A percentile compares a stretch with the other conserved stretches of the same genome.
These are phyloP conservation scores for Fusarium sp. DNA, from an alignment of 2,329 filamentous ascomycete species.

Conservation along the genomic window DNA sequence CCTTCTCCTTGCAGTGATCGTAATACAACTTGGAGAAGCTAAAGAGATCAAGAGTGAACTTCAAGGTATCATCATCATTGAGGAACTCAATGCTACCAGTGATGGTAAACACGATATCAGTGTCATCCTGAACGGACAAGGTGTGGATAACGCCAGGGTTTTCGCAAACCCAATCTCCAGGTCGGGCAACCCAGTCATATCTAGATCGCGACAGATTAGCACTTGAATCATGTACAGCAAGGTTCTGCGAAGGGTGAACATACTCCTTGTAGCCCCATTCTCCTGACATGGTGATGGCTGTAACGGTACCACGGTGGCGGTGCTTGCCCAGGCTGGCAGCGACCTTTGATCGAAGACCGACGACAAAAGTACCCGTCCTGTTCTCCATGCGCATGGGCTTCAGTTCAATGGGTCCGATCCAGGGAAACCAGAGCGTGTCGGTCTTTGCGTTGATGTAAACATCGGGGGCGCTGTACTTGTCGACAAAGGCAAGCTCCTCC, in stretches of 20 bases:
- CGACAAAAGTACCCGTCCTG: constrained; percentile 29
- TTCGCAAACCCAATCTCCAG: constrained; percentile 40
- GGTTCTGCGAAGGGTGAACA: not conserved
- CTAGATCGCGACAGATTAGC: constrained; percentile 16
- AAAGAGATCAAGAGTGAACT: constrained; percentile 36
- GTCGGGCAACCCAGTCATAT: constrained; percentile 39
- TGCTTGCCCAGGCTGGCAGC: constrained; percentile 32
- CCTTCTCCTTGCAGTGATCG: constrained; percentile 25
- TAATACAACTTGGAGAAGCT: constrained; percentile 37
- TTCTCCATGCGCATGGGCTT: constrained; percentile 34
- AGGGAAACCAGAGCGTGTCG: constrained; percentile 38
- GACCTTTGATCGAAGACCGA: constrained; percentile 24
- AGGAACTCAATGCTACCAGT: constrained; percentile 40
- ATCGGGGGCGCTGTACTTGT: constrained; percentile 41
- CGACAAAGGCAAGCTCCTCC: constrained; percentile 35
- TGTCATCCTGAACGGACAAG: constrained; percentile 34
- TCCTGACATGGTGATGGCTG: constrained; percentile 36
- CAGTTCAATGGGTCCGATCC: constrained; percentile 30
- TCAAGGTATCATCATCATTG: constrained; percentile 38
- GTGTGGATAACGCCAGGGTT: constrained; percentile 40
- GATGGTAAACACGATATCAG: constrained; percentile 40
- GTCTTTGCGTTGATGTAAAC: constrained; percentile 36
- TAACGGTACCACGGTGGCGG: constrained; percentile 29
- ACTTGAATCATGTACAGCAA: not conserved
- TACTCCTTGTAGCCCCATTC: constrained; percentile 40